These are phyloP conservation scores for Sugiyamaella smithiae DNA, from an alignment of 805 yeast genomes.

Conservation along the genomic window DNA sequence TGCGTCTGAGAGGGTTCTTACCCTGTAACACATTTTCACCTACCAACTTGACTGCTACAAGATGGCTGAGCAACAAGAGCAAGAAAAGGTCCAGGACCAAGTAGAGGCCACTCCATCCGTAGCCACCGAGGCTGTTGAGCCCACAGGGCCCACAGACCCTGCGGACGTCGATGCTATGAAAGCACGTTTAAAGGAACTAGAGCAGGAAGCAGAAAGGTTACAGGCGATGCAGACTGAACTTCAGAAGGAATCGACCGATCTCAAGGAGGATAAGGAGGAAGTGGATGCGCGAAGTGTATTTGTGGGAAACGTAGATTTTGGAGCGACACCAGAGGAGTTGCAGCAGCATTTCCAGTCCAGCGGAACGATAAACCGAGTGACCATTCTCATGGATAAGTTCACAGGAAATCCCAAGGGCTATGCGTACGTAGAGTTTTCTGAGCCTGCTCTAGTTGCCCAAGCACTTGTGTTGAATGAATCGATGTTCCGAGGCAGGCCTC, in stretches of 20 bases:
- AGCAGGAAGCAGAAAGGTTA: slow-evolving; percentile 59
- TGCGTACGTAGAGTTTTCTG: slow-evolving; percentile 84
- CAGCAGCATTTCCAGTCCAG: slow-evolving; percentile 67
- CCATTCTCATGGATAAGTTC: slow-evolving; percentile 66
- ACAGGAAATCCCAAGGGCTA: slow-evolving; percentile 85
- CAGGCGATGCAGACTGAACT: slow-evolving; percentile 55
- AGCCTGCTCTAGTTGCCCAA: slow-evolving; percentile 55
- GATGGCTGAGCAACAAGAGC: not conserved
- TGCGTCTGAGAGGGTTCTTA: too few species aligned
- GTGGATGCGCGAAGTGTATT: slow-evolving; percentile 75
- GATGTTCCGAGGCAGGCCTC: slow-evolving; percentile 61
- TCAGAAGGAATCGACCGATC: slow-evolving; percentile 41
- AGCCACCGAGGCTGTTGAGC: not conserved
- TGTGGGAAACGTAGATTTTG: slow-evolving; percentile 84
- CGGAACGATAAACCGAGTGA: slow-evolving; percentile 76
- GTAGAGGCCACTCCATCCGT: too few species aligned
- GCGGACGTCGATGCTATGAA: slow-evolving; percentile 38
- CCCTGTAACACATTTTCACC: not conserved
- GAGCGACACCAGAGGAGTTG: slow-evolving; percentile 72
- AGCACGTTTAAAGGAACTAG: slow-evolving; percentile 51
- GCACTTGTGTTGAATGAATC: slow-evolving; percentile 68
- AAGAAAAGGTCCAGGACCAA: not conserved
- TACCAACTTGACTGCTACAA: too few species aligned
- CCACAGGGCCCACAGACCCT: not conserved
- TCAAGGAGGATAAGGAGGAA: slow-evolving; percentile 53